These are phyloP conservation scores for Triangularia setosa DNA, from an alignment of 2,329 filamentous ascomycete species.

Conservation along the genomic window DNA sequence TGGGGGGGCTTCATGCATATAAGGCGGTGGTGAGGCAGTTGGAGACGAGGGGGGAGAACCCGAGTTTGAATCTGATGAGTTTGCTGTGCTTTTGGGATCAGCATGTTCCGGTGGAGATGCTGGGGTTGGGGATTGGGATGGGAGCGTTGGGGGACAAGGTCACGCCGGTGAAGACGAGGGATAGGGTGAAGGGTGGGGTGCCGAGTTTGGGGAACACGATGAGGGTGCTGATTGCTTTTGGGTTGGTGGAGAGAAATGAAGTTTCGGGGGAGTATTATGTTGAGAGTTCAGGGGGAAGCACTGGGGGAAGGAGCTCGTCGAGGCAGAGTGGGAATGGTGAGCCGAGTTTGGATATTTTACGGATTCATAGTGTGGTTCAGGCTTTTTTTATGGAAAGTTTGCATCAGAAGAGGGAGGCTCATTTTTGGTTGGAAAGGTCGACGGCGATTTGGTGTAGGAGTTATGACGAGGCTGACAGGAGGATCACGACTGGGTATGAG, in stretches of 20 bases:
- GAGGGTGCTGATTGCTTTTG: conserved; percentile 48
- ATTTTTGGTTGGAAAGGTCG: conserved; percentile 48
- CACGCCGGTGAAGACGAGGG: conserved; percentile 44
- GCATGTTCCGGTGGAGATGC: conserved; percentile 62
- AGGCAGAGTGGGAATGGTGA: background rate
- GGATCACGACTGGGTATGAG: conserved; percentile 40
- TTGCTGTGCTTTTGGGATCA: conserved; percentile 63
- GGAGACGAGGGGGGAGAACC: conserved; percentile 41
- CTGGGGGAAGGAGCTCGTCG: background rate
- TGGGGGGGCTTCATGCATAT: conserved; percentile 42
- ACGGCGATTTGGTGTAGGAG: conserved; percentile 46
- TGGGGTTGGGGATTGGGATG: conserved; percentile 49
- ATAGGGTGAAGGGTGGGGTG: conserved; percentile 33
- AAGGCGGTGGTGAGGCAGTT: conserved; percentile 47
- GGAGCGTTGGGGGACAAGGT: conserved; percentile 43
- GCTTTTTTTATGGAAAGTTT: conserved; percentile 49
- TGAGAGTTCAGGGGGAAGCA: background rate
- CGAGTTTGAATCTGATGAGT: conserved; percentile 62
- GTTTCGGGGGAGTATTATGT: background rate
- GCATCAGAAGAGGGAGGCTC: conserved; percentile 37
- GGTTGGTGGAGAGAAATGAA: conserved; percentile 45
- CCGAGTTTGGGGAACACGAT: conserved; percentile 46
- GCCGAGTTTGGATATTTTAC: conserved; percentile 42
- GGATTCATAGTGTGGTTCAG: conserved; percentile 50
- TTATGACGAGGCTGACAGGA: conserved; percentile 43